Conservation (phyloP, 495 filamentous ascomycete genomes). For the Pyrenopolyporus hunteri region DNA sequence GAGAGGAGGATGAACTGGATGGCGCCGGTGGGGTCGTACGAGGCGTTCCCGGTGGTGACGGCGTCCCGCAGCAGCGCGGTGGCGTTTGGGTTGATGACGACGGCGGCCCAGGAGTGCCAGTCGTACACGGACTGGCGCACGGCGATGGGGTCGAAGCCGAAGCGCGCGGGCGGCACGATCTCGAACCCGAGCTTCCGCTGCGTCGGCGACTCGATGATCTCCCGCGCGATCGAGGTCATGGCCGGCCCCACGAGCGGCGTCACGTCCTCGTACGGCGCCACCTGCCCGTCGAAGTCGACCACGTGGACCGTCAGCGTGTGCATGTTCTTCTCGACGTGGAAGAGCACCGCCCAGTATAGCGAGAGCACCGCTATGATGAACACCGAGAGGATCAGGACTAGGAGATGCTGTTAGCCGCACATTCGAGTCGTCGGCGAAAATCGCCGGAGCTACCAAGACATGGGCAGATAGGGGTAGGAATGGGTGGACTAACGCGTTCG, state of each 20-base stretch:
- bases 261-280: conserved; percentile 56
- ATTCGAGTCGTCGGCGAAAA: background rate
- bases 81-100: conserved; percentile 71
- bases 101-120: conserved; percentile 65
- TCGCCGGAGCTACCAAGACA: background rate
- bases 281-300: conserved; percentile 68
- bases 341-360: conserved; percentile 67
- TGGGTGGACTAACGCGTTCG: conserved; percentile 45
- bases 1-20: conserved; percentile 65
- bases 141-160: conserved; percentile 62
- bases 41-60: conserved; percentile 60
- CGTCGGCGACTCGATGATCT: conserved; percentile 42
- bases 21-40: conserved; percentile 68
- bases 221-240: conserved; percentile 51
- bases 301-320: conserved; percentile 61
- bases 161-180: conserved; percentile 57
- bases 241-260: conserved; percentile 63
- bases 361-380: conserved; percentile 63
- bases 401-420: conserved; percentile 11
- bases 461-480: background rate
- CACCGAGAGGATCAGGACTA: conserved; percentile 59
- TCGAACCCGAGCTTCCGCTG: conserved; percentile 55
- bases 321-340: conserved; percentile 54
- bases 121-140: conserved; percentile 69
- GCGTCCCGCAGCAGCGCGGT: conserved; percentile 65